A percentile compares a stretch with the other conserved stretches of the same genome.
These are phyloP conservation scores for Blastobotrys parvus DNA, from an alignment of 805 yeast genomes.

Conservation along the genomic window DNA sequence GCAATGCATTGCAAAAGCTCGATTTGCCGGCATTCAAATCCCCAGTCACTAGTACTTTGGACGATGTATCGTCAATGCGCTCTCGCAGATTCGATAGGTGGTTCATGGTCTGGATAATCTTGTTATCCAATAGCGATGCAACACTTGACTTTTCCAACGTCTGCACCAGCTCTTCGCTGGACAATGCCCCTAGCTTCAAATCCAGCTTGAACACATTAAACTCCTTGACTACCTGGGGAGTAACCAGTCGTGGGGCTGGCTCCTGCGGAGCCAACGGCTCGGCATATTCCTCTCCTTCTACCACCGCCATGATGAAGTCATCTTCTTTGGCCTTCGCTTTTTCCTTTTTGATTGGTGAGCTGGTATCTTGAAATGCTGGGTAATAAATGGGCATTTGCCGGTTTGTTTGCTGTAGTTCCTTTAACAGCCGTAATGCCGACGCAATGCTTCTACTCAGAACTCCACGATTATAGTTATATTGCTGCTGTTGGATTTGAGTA, in stretches of 20 bases:
- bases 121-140: constrained; percentile 60
- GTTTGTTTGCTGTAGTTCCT: constrained; percentile 23
- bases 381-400: constrained; percentile 25
- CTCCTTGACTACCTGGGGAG: constrained; percentile 18
- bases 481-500: constrained; percentile 61
- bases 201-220: constrained; percentile 58
- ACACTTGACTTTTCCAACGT: constrained; percentile 60
- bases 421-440: constrained; percentile 21
- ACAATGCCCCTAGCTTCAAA: constrained; percentile 43
- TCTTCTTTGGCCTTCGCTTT: not conserved
- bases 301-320: not conserved
- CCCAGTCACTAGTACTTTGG: constrained; percentile 94
- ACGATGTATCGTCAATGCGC: constrained; percentile 82
- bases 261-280: constrained; percentile 1
- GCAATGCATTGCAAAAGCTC: constrained; percentile 84
- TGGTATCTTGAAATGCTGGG: constrained; percentile 15
- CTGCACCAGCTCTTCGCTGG: constrained; percentile 36
- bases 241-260: constrained; percentile 11
- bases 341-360: constrained; percentile 1
- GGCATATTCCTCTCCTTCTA: not conserved
- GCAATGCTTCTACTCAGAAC: constrained; percentile 44
- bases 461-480: constrained; percentile 64
- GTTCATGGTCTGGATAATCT: constrained; percentile 52
- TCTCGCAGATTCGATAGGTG: constrained; percentile 68
- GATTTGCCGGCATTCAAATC: constrained; percentile 96